A percentile compares a stretch with the other conserved stretches of the same genome.
Evolutionary conservation across 176 grass and related monocot genomes (phyloP).

Genomic region (Musa beccarii): DNA sequence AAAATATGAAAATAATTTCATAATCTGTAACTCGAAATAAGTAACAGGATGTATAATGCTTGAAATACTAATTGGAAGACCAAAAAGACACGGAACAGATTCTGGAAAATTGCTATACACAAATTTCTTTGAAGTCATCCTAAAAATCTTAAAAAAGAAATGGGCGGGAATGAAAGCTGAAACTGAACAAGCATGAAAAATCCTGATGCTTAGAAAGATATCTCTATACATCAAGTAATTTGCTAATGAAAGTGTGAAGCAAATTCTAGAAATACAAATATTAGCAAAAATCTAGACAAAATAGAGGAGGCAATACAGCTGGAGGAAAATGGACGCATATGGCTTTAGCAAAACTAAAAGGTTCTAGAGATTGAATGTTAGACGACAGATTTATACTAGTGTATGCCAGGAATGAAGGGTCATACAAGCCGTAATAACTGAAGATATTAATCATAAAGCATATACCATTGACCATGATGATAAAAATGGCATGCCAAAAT

Average conservation of each 20-base stretch:
- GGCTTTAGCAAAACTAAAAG: not conserved
- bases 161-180: not conserved
- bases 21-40: not conserved
- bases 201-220: too few relatives aligned
- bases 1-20: not conserved
- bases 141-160: not conserved
- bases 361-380: too few relatives aligned
- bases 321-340: not conserved
- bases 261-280: too few relatives aligned
- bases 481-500: conserved; percentile 97
- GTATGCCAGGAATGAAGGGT: not conserved
- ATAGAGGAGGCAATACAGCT: too few relatives aligned
- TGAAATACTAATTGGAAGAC: not conserved
- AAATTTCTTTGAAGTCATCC: not conserved
- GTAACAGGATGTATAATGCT: not conserved
- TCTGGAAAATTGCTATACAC: not conserved
- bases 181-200: not conserved
- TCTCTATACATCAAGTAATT: too few relatives aligned
- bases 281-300: too few relatives aligned
- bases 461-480: conserved; percentile 97
- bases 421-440: not conserved
- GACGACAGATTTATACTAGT: not conserved
- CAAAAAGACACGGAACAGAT: not conserved
- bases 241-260: too few relatives aligned
- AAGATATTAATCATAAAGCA: conserved; percentile 15